Base-by-base conservation (phyloP, 1,139 yeast genomes). In the Lodderomyces beijingensis region DNA sequence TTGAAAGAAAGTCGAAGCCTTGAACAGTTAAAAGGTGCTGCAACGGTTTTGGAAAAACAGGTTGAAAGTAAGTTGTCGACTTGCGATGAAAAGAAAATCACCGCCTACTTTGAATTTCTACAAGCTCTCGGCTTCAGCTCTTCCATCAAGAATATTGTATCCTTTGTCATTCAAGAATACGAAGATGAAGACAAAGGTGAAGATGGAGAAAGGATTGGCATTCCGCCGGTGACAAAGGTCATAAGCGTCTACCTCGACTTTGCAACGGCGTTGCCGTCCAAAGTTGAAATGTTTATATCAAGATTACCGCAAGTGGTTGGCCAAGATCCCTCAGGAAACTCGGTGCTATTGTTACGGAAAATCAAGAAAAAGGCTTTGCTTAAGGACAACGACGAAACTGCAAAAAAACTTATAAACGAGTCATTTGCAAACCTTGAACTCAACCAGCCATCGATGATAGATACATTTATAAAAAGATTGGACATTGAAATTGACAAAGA, bases 341-440 rank as follows among this genome's bases (percentile, higher is more conserved):
- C 16, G 9, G 16, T 10, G 3, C 18, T 21, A 8, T 7, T 28
- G 5, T 14, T 28, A 10, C 16, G 20, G 10, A n/a, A 21, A 8
- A 24, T 20, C 16, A 3, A 6, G 36, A 34, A 1, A 16, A 38
- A 3, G 16, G 3, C 31, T 10, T n/a, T 21, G 14, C 15, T 21
- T 15, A 3, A 21, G 4, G 15, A 18, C 10, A 17, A 13, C 4
- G 26, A 28, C 5, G 7, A 15, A 16, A 46, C 52, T 18, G 30
- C 43, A 11, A 31, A 35, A 6, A 62, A 53, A 15, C 32, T 55
- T 2, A 43, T 64, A 3, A 56, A 61, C 34, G 65, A 62, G 33
- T 44, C 8, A 2, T 30, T 24, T 25, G 16, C 21, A 11, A 16
- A 30, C 8, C 16, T 30, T n/a, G 10, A 16, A 4, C n/a, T 30